Evolutionary conservation across 495 filamentous ascomycete genomes (phyloP).

Genomic region (Diplogelasinospora grovesii): DNA sequence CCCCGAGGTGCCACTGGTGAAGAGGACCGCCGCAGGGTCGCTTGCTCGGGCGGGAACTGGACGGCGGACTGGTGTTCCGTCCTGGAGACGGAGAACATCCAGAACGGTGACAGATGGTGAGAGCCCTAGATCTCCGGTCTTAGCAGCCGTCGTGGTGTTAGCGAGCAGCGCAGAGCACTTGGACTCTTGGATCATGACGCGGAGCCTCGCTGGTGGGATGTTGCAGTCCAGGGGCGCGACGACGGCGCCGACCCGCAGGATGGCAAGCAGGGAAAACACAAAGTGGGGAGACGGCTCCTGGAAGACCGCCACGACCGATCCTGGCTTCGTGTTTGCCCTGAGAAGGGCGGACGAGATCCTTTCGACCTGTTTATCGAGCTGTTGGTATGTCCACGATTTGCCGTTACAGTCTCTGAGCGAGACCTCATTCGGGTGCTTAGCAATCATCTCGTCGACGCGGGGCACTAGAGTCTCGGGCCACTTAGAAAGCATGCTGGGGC

Average conservation of each 20-base stretch:
- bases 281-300: conserved; percentile 34
- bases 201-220: conserved; percentile 16
- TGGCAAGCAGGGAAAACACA: conserved; percentile 47
- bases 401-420: conserved; percentile 15
- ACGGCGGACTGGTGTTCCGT: background rate
- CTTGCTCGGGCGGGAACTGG: background rate
- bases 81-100: conserved; percentile 15
- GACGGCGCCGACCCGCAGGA: conserved; percentile 39
- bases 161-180: conserved; percentile 26
- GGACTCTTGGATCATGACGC: conserved; percentile 8
- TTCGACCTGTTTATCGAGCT: conserved; percentile 10
- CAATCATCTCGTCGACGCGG: conserved; percentile 18
- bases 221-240: conserved; percentile 49
- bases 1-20: conserved; percentile 44
- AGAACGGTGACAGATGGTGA: no score
- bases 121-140: conserved; percentile 23
- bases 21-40: conserved; percentile 33
- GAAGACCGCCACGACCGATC: conserved; percentile 21
- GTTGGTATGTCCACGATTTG: conserved; percentile 9
- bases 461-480: conserved; percentile 22
- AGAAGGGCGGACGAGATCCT: conserved; percentile 7
- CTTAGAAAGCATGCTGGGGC: no score
- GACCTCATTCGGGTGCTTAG: conserved; percentile 2
- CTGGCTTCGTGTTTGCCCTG: background rate
- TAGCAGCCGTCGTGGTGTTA: conserved; percentile 25